Base-by-base conservation (phyloP, 1,284 basidiomycete species). In the Stereum hirsutum region DNA sequence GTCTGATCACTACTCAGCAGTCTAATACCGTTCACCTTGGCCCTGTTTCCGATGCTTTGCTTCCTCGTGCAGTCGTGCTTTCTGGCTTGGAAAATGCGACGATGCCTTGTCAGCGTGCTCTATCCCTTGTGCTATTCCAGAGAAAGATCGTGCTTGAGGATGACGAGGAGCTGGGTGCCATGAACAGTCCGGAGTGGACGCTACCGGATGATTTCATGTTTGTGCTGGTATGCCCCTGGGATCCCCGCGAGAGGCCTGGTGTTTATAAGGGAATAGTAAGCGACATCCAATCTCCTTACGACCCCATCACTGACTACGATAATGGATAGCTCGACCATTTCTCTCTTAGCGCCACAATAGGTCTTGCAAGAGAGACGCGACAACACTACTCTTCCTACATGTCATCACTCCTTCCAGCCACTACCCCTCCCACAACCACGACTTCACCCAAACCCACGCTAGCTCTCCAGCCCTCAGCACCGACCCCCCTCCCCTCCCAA, bases 191-290 rank as follows among this genome's bases (percentile, higher is more conserved):
- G 21, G 57, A 61, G 0, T 78, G 76, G 69, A 69, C 70, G 43
- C 57, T 88, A n/a, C 85, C 87, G 1, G 67, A 76, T 5, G 74
- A 71, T 1, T 90, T 89, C 54, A 64, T 89, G 27, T 58, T 81
- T 43, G 70, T 89, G 2, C 87, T 82, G 51, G 75, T 90, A 5
- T 85, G 81, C 59, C 70, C 75, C 14, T 61, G 68, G 47, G 73
- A 85, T 56, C 61, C 72, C 1, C 64, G 64, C 40, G 81, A 86
- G 53, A 65, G 80, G 45, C 85, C 86, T 1, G 57, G 63, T 0
- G 71, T 89, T 27, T 69, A 82, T 52, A 74, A 74, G 49, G 70
- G 66, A 43, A 59, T 88, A 56, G 85, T 87, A 56, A 51, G 76
- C 59, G n/a, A 14, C 21, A 14, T 12, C 23, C n/a, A 10, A 34